These are phyloP conservation scores for Aspergillus bertholletiae DNA, from an alignment of 495 filamentous ascomycete genomes.

Conservation along the genomic window DNA sequence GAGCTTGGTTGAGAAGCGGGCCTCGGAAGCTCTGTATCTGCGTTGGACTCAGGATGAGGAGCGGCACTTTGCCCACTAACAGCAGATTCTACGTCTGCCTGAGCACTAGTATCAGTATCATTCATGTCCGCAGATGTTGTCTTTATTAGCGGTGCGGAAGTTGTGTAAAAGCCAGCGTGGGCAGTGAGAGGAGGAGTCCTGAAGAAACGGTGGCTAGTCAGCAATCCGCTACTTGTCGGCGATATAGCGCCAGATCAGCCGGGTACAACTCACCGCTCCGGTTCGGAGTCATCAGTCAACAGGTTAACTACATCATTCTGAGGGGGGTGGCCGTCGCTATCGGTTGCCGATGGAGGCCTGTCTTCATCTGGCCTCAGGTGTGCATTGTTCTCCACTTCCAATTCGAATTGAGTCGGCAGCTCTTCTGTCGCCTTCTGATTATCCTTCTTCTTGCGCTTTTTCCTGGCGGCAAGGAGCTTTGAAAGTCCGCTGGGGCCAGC, in stretches of 20 bases:
- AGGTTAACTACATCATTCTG: slow-evolving; percentile 48
- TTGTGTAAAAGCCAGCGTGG: slow-evolving; percentile 74
- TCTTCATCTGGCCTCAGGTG: slow-evolving; percentile 22
- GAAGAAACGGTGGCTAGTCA: slow-evolving; percentile 15
- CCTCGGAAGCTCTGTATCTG: slow-evolving; percentile 17
- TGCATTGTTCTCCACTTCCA: slow-evolving; percentile 19
- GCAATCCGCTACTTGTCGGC: slow-evolving; percentile 9
- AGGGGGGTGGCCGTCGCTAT: slow-evolving; percentile 19
- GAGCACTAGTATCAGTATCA: slow-evolving; percentile 18
- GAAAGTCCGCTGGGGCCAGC: slow-evolving; percentile 44
- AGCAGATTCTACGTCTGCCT: slow-evolving; percentile 28
- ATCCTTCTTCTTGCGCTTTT: slow-evolving; percentile 38
- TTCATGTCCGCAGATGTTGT: slow-evolving; percentile 44
- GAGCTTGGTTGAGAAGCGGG: slow-evolving; percentile 22
- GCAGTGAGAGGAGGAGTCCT: slow-evolving; percentile 63
- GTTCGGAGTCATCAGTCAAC: slow-evolving; percentile 67
- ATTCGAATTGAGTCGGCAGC: slow-evolving; percentile 14
- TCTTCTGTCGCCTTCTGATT: slow-evolving; percentile 30
- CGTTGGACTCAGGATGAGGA: slow-evolving; percentile 22
- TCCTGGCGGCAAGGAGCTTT: slow-evolving; percentile 50
- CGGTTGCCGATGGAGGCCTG: slow-evolving; percentile 19
- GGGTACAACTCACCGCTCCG: slow-evolving; percentile 58
- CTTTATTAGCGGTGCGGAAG: slow-evolving; percentile 76
- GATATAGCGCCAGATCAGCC: slow-evolving; percentile 10
- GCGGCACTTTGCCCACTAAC: slow-evolving; percentile 27